These are phyloP conservation scores for Fistulifera solaris DNA, from an alignment of 108 stramenopile species.

Conservation along the genomic window DNA sequence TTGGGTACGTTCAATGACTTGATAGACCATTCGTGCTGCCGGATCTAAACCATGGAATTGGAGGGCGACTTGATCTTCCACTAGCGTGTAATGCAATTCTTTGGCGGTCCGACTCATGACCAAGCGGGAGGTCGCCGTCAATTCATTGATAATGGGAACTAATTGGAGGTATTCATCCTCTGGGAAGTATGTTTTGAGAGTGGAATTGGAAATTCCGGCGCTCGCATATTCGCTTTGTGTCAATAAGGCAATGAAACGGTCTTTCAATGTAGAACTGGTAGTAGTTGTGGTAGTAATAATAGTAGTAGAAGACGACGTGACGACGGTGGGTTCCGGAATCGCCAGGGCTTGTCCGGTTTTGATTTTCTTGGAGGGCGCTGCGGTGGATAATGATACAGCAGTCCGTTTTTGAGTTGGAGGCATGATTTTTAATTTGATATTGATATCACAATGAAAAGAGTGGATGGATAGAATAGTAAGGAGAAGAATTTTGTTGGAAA, in stretches of 20 bases:
- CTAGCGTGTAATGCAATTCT: constrained; percentile 62
- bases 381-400: background rate
- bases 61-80: constrained; percentile 51
- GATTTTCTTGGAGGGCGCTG: background rate
- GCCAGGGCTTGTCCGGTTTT: background rate
- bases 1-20: constrained; percentile 84
- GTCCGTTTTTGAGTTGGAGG: background rate
- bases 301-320: background rate
- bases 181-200: constrained; percentile 52
- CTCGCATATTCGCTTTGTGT: constrained; percentile 28
- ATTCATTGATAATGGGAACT: constrained; percentile 67
- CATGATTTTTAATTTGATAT: no score
- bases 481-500: no score
- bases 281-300: no score
- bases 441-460: no score
- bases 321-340: background rate
- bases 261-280: constrained; percentile 38
- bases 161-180: constrained; percentile 33
- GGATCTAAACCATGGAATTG: constrained; percentile 77
- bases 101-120: constrained; percentile 55
- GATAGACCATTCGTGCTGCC: constrained; percentile 79
- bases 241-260: constrained; percentile 55
- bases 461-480: no score
- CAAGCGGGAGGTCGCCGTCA: constrained; percentile 50
- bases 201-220: constrained; percentile 55